Conservation (phyloP, 2,329 filamentous ascomycete species). For the Clonostachys byssicola region DNA sequence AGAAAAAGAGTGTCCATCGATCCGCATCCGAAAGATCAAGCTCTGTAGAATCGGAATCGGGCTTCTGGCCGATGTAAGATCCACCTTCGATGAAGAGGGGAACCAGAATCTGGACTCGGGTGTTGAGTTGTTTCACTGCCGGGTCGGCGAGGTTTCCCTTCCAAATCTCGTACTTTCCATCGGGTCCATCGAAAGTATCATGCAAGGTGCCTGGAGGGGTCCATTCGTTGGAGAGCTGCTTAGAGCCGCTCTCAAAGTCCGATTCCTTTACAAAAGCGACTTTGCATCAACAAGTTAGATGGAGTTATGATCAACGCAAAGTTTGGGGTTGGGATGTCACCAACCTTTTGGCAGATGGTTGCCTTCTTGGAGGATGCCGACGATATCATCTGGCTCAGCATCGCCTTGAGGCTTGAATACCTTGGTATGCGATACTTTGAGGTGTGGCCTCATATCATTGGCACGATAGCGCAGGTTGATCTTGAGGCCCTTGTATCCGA, state of each 20-base stretch:
- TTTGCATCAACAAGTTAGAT: slow-evolving; percentile 17
- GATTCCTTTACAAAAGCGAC: slow-evolving; percentile 62
- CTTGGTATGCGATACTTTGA: slow-evolving; percentile 67
- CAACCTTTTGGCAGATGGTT: slow-evolving; percentile 63
- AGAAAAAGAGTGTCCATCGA: slow-evolving; percentile 88
- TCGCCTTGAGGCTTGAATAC: slow-evolving; percentile 68
- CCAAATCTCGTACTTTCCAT: slow-evolving; percentile 79
- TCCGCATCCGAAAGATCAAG: slow-evolving; percentile 67
- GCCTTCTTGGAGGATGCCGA: slow-evolving; percentile 57
- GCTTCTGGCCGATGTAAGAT: slow-evolving; percentile 57
- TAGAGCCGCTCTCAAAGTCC: slow-evolving; percentile 59
- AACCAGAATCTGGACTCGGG: slow-evolving; percentile 78
- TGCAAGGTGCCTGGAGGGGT: slow-evolving; percentile 74
- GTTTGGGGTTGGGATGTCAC: not conserved
- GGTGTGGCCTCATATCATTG: slow-evolving; percentile 72
- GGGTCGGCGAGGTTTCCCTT: slow-evolving; percentile 68
- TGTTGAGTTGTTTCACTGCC: slow-evolving; percentile 66
- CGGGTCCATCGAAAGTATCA: slow-evolving; percentile 55
- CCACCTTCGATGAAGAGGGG: slow-evolving; percentile 92
- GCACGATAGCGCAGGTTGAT: slow-evolving; percentile 67
- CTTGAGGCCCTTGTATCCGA: slow-evolving; percentile 80
- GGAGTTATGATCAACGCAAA: slow-evolving; percentile 6
- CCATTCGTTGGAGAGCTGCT: slow-evolving; percentile 37
- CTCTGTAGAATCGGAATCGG: slow-evolving; percentile 51
- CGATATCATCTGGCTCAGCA: slow-evolving; percentile 65